Base-by-base conservation (phyloP, 2,329 filamentous ascomycete genomes). In the Fusarium paranaense region DNA sequence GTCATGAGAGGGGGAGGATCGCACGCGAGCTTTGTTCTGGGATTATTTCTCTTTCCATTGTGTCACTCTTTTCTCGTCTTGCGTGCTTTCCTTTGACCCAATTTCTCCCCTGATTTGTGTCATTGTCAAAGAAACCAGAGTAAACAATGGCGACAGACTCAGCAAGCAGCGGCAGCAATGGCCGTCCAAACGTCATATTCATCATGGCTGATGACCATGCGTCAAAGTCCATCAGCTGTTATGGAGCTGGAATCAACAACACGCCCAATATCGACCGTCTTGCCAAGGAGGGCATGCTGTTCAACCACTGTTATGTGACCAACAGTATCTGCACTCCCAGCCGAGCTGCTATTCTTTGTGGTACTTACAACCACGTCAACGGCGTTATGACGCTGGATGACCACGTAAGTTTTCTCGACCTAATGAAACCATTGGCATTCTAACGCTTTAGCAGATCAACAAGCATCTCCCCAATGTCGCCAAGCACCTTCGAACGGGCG, bases 151-250 rank as follows among this genome's bases (percentile, higher is more conserved):
- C 65, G 27, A 35, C 56, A 57, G 38, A 42, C 59, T 30, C 27
- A 22, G 20, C 50, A 13, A 50, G 10, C 20, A 58, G 27, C 35
- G 25, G 38, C 10, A 37, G 38, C 8, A 37, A 62, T 69, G 60
- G 66, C 37, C 60, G 70, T 5, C 78, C 77, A 20, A 79, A 79
- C 54, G 72, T 79, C 70, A 70, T 88, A 61, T 89, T 88, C 80
- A 87, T 88, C 77, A 87, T 89, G 85, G 87, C 86, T 1, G 86
- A 89, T 76, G 87, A 88, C 78, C 86, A 88, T 80, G 87, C 87
- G 9, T 80, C 85, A 52, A 88, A 88, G 73, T 81, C 86, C 18
- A 88, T 88, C 61, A 82, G 80, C 20, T 82, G 81, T 67, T 88
- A 89, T 62, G 86, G 86, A 5, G 85, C 86, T 2, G 85, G 84